phyloP scores from a whole-genome alignment of 345 rosid genomes.

The Euphorbia tirucalli region DNA sequence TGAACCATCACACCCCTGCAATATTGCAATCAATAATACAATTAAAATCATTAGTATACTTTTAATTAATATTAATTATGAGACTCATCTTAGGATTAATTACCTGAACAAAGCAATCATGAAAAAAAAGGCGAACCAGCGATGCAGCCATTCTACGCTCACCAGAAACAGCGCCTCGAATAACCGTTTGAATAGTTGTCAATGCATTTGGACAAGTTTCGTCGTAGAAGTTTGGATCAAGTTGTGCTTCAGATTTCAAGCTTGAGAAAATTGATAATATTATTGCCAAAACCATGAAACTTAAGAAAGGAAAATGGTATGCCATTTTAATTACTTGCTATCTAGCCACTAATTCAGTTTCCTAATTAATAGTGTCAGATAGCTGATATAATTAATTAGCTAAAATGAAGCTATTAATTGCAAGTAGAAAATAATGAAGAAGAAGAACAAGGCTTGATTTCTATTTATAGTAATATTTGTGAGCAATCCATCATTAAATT shows the following conservation, averaged over 20 bases:
- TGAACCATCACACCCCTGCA: conserved; percentile 10
- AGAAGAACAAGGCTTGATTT: neutral
- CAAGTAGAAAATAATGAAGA: too few relatives aligned
- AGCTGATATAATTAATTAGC: too few relatives aligned
- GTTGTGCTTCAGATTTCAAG: conserved; percentile 36
- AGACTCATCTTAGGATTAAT: too few relatives aligned
- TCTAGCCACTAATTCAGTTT: too few relatives aligned
- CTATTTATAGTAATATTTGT: too few relatives aligned
- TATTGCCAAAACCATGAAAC: neutral
- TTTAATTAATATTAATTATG: too few relatives aligned
- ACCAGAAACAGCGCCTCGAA: conserved; percentile 24
- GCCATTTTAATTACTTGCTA: conserved; percentile 12
- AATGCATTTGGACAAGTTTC: conserved; percentile 47
- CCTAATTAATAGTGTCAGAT: too few relatives aligned
- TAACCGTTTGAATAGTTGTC: conserved; percentile 33
- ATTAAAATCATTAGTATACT: too few relatives aligned
- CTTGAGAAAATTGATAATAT: neutral
- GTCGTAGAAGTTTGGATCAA: conserved; percentile 48
- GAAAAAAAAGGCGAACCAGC: conserved; percentile 63
- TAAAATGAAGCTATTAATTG: neutral
- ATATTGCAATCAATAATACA: neutral
- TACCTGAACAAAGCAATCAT: conserved; percentile 47
- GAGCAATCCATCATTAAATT: neutral
- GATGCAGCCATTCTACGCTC: conserved; percentile 64
- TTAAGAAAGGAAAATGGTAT: neutral